These are phyloP conservation scores for Citrus mangshanensis DNA, from an alignment of 345 rosid genomes.

Conservation along the genomic window DNA sequence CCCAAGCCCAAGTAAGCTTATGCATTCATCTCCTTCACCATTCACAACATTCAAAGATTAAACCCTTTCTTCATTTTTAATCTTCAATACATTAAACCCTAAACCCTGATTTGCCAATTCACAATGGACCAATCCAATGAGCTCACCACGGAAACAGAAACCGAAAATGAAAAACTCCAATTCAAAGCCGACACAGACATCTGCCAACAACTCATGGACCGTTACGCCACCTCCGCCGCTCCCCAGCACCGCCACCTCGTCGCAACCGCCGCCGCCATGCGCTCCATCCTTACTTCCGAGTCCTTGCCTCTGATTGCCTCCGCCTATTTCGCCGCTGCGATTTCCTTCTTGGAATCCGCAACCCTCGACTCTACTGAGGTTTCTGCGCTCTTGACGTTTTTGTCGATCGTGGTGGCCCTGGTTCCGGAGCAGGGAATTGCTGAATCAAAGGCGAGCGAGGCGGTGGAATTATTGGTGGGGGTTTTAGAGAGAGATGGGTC, in stretches of 20 bases:
- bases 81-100: background rate
- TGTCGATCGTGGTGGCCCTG: slow-evolving; percentile 54
- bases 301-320: slow-evolving; percentile 54
- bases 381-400: slow-evolving; percentile 64
- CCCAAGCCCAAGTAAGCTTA: background rate
- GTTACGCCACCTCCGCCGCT: slow-evolving; percentile 80
- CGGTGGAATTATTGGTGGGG: slow-evolving; percentile 54
- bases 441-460: slow-evolving; percentile 57
- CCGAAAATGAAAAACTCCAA: slow-evolving; percentile 24
- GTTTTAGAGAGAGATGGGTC: slow-evolving; percentile 35
- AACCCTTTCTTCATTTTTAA: background rate
- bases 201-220: slow-evolving; percentile 85
- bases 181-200: slow-evolving; percentile 56
- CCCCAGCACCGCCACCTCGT: slow-evolving; percentile 85
- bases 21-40: background rate
- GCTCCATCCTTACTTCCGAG: slow-evolving; percentile 73
- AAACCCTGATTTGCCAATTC: background rate
- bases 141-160: background rate
- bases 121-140: slow-evolving; percentile 5
- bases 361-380: slow-evolving; percentile 52
- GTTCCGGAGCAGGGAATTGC: slow-evolving; percentile 48
- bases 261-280: slow-evolving; percentile 86
- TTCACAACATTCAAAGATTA: background rate
- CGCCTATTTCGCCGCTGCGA: slow-evolving; percentile 80
- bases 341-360: slow-evolving; percentile 40